Percentiles rank a stretch among this genome's conserved stretches.
These are phyloP conservation scores for Rachicladosporium sp. DNA, from an alignment of 2,329 filamentous ascomycete genomes.

Conservation along the genomic window DNA sequence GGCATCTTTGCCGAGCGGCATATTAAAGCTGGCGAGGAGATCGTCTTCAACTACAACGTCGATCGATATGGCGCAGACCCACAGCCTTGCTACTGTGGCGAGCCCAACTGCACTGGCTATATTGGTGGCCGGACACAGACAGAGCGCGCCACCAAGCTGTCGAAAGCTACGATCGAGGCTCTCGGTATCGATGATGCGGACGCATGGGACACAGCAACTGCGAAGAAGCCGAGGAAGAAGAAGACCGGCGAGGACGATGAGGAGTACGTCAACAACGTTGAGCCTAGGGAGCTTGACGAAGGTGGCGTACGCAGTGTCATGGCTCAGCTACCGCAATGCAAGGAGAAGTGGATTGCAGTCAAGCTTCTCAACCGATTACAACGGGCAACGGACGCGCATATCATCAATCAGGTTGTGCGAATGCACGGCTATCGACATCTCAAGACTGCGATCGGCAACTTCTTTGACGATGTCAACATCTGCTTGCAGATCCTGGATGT, in stretches of 20 bases:
- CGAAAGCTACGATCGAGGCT: conserved; percentile 80
- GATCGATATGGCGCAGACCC: conserved; percentile 95
- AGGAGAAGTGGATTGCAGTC: conserved; percentile 98
- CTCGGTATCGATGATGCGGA: conserved; percentile 89
- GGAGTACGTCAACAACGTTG: conserved; percentile 84
- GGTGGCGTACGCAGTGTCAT: conserved; percentile 85
- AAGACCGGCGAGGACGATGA: conserved; percentile 84
- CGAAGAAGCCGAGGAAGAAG: conserved; percentile 87
- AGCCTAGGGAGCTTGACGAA: conserved; percentile 67
- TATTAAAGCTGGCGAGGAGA: conserved; percentile 79
- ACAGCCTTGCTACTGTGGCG: conserved; percentile 91
- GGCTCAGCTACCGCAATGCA: conserved; percentile 92
- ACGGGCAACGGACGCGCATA: conserved; percentile 70
- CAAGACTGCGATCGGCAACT: conserved; percentile 72
- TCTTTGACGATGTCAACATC: conserved; percentile 80
- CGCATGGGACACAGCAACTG: conserved; percentile 79
- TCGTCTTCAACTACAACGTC: conserved; percentile 99
- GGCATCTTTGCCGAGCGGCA: conserved; percentile 87
- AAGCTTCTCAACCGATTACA: conserved; percentile 86
- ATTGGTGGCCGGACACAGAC: conserved; percentile 98
- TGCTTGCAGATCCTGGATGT: conserved; percentile 83
- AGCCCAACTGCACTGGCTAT: conserved; percentile 87
- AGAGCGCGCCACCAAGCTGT: conserved; percentile 83
- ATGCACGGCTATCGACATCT: conserved; percentile 97
- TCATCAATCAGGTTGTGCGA: conserved; percentile 77